Percentiles rank a stretch among this genome's conserved stretches.
These are phyloP conservation scores for Apiotrichum domesticum DNA, from an alignment of 1,284 basidiomycete genomes.

Conservation along the genomic window DNA sequence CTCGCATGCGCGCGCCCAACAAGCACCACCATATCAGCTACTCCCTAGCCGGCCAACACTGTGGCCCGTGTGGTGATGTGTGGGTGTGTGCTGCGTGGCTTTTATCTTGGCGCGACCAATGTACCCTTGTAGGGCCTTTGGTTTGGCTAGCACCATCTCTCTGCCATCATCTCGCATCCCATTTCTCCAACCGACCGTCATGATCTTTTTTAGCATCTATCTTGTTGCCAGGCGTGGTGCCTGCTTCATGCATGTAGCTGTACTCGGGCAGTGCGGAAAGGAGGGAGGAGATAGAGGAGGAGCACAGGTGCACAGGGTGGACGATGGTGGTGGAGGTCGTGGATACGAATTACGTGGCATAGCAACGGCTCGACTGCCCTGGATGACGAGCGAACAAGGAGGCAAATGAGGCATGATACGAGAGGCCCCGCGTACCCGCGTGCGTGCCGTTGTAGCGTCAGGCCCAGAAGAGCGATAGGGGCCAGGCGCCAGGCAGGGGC, in stretches of 20 bases:
- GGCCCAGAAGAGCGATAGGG: too few species aligned
- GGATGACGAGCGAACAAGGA: too few species aligned
- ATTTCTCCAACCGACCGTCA: not conserved
- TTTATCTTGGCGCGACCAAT: conserved; percentile 15
- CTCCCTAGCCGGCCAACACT: not conserved
- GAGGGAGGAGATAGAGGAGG: too few species aligned
- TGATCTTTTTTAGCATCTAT: conserved; percentile 16
- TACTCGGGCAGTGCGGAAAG: not conserved
- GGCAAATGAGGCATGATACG: too few species aligned
- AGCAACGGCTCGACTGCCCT: too few species aligned
- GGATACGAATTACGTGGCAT: too few species aligned
- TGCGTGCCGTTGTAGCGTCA: too few species aligned
- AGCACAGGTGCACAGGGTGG: too few species aligned
- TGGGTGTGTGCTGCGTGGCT: conserved; percentile 3
- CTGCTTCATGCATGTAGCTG: conserved; percentile 19
- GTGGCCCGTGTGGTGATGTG: too few species aligned
- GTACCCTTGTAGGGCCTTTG: conserved; percentile 9
- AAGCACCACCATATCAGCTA: not conserved
- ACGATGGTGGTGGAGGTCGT: too few species aligned
- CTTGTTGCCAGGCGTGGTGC: conserved; percentile 8
- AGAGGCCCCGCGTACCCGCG: too few species aligned
- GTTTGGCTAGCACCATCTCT: not conserved
- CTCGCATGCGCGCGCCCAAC: not conserved
- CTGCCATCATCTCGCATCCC: not conserved
- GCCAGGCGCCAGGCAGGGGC: too few species aligned